Percentiles rank a stretch among this genome's conserved stretches.
phyloP scores from a whole-genome alignment of 768 basidiomycete genomes.

The Panaeolus papilionaceus region DNA sequence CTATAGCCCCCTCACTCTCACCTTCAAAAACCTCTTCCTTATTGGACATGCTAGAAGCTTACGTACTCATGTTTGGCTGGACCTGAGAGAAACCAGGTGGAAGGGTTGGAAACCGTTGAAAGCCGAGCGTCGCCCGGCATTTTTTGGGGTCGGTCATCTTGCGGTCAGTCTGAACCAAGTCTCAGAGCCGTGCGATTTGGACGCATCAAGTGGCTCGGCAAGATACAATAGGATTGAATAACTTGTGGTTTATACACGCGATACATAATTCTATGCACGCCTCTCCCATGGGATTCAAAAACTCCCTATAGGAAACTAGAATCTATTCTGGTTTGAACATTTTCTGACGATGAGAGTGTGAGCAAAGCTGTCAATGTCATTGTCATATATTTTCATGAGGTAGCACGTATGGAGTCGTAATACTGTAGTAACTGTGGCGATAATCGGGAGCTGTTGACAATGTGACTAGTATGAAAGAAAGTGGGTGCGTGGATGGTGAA shows the following conservation, averaged over 20 bases:
- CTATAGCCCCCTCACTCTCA: background rate
- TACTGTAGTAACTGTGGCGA: background rate
- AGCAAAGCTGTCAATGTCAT: background rate
- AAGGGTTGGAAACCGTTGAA: background rate
- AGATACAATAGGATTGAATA: background rate
- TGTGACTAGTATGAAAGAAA: background rate
- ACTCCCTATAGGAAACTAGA: background rate
- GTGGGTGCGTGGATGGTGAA: background rate
- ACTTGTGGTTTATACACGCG: background rate
- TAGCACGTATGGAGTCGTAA: background rate
- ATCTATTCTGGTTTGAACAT: background rate
- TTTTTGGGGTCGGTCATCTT: background rate
- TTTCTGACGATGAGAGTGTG: background rate
- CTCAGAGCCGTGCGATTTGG: conserved; percentile 8
- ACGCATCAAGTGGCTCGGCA: conserved; percentile 8
- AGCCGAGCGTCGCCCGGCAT: background rate
- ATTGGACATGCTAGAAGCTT: conserved; percentile 3
- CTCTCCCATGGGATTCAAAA: background rate
- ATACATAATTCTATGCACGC: background rate
- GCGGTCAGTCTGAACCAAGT: background rate
- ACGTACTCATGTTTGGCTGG: background rate
- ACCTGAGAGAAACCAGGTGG: conserved; percentile 6
- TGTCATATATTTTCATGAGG: conserved; percentile 7
- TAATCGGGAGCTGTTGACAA: conserved; percentile 1
- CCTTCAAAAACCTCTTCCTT: background rate